Evolutionary conservation across 1,284 basidiomycete species (phyloP).

Genomic region (Irpex sp.): DNA sequence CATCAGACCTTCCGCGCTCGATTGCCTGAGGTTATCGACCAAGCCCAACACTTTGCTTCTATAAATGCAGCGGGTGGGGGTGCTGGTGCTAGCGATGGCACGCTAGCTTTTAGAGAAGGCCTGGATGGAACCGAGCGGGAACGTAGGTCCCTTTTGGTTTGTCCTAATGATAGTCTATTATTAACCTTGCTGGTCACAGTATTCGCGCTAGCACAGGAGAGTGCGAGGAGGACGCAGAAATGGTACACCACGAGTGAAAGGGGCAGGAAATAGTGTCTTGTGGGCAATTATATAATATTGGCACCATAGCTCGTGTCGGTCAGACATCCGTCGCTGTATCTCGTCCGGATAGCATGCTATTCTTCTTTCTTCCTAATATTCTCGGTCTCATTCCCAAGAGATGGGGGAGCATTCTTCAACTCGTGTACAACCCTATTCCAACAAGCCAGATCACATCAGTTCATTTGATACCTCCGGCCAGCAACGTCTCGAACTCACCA

Average conservation of each 20-base stretch:
- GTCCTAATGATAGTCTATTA: not conserved
- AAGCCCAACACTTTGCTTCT: constrained; percentile 86
- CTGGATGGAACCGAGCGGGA: constrained; percentile 87
- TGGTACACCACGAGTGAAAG: constrained; percentile 80
- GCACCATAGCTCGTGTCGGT: too few species aligned
- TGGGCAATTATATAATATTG: not conserved
- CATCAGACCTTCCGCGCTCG: constrained; percentile 76
- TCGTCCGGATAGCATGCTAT: not conserved
- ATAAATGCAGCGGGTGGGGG: constrained; percentile 57
- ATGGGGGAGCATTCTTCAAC: constrained; percentile 21
- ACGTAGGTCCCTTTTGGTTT: constrained; percentile 45
- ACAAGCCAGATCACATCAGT: not conserved
- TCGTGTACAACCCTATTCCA: constrained; percentile 36
- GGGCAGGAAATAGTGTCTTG: constrained; percentile 36
- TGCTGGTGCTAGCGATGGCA: constrained; percentile 49
- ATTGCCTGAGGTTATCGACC: constrained; percentile 80
- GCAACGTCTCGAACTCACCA: constrained; percentile 43
- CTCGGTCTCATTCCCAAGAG: constrained; percentile 1
- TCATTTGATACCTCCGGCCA: not conserved
- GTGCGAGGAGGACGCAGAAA: constrained; percentile 67
- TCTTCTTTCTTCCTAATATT: constrained; percentile 4
- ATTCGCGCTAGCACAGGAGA: constrained; percentile 81
- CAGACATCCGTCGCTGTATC: not conserved
- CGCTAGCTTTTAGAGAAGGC: constrained; percentile 82
- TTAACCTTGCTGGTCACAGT: constrained; percentile 41